Base-by-base conservation (phyloP, 768 basidiomycete species). In the Leucogyrophana mollusca region DNA sequence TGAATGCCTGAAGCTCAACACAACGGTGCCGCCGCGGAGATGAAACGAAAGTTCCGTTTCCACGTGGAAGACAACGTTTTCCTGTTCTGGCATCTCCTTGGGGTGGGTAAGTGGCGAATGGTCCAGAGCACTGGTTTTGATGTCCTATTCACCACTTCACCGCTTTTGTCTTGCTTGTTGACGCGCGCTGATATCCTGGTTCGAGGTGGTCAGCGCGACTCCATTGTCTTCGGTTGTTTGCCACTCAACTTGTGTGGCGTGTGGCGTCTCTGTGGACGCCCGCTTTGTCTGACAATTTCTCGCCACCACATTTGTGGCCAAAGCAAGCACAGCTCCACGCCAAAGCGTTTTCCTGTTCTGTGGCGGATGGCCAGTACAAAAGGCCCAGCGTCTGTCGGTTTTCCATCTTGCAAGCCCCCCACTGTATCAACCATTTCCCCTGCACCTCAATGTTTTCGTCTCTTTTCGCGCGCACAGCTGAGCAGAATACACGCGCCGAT, bases 161-260 rank as follows among this genome's bases (percentile, higher is more conserved):
- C 38, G 9, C 48, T 64, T 30, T 64, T 67, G 56, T 67, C 39
- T 45, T 23, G 40, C 52, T 42, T 50, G 20, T 36, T 50, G 34
- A 53, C 40, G 27, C 41, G 41, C 46, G 17, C 50, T 38, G 49
- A 40, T n/a, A 22, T 49, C 25, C 24, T 23, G 27, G 20, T 17
- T 34, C 36, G n/a, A 45, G 17, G 37, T 9, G 13, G 46, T 25
- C 40, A 30, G 43, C 43, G 50, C 47, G 46, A 34, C 41, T 13
- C 23, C 23, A 41, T 49, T 49, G 34, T 51, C 33, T 35, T 6
- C 21, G 14, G 24, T 49, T 20, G 30, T 16, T 36, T 9, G 16
- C 49, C 52, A 44, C 40, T 58, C 27, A 30, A 13, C 7, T 13
- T 30, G 27, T 30, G 27, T 6, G 53, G 40, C 20, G 21, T 44